Base-by-base conservation (phyloP, 306 rosid species). In the Vigna hirtella region DNA sequence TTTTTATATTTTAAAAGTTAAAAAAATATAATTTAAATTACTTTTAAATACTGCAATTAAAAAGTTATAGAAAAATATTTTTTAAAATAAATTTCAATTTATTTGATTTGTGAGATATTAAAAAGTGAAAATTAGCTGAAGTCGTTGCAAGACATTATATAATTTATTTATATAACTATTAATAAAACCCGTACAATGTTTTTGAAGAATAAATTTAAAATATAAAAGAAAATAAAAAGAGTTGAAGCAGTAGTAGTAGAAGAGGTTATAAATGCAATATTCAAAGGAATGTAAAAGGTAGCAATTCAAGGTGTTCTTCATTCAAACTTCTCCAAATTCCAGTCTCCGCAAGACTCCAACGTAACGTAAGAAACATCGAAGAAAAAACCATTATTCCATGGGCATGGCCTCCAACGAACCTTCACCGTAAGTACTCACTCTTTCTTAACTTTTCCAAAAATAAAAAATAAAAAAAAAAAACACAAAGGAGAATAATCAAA, bases 341-440 rank as follows among this genome's bases (percentile, higher is more conserved):
- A 16, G 3, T 79, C 67, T 48, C 45, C 45, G 26, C 7, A 61
- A 61, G 66, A 45, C 71, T 9, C 32, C 26, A 15, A 9, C 14
- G 34, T 4, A 49, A 57, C 14, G 34, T 4, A 49, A 57, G 34
- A 75, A 66, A 70, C n/a, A 50, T 11, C 9, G 12, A 52, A 47
- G 50, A 48, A 62, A 57, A 61, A 28, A 3, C 12, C 45, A 61
- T 28, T 13, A 26, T 74, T 74, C 40, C 18, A 4, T 53, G 73
- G 66, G 83, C 84, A 92, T 92, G 97, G 89, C 78, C 28, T 24
- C 71, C 78, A 90, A 87, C 71, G 97, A 92, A 86, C 56, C 90
- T 86, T 92, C 96, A 70, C 78, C 83, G 97, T 92, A 90, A 89
- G 74, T 89, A 6, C 70, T 77, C 68, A 82, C 74, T 30, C 72